Evolutionary conservation across 345 rosid genomes (phyloP).

Genomic region (Luvunga scandens): DNA sequence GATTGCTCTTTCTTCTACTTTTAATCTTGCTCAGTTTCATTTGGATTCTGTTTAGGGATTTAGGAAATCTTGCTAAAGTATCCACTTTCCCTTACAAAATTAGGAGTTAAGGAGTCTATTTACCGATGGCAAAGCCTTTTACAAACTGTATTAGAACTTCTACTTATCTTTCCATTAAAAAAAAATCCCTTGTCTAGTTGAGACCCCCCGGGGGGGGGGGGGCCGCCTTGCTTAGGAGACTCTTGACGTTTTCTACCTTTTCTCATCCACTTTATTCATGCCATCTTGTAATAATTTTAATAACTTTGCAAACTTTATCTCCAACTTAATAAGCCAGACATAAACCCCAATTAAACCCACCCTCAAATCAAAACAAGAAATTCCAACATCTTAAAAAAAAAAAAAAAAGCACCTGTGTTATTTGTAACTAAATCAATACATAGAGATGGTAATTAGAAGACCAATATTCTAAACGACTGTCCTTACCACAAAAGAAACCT

Average conservation of each 20-base stretch:
- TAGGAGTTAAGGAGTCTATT: neutral
- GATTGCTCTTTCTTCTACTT: neutral
- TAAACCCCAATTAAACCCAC: neutral
- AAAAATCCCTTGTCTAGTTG: neutral
- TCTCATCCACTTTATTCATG: neutral
- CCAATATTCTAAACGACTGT: neutral
- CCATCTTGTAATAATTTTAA: neutral
- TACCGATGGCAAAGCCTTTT: neutral
- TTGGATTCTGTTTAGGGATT: neutral
- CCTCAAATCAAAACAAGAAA: neutral
- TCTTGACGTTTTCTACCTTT: neutral
- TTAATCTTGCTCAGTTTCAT: neutral
- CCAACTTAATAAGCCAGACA: neutral
- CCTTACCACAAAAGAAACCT: conserved; percentile 90
- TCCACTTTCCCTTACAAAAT: neutral
- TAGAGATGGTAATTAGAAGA: conserved; percentile 2
- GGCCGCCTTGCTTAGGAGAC: neutral
- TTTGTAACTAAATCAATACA: neutral
- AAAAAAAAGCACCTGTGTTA: neutral
- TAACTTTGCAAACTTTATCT: neutral
- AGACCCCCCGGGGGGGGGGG: neutral
- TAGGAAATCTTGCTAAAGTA: neutral
- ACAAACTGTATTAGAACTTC: neutral
- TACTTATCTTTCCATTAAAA: neutral
- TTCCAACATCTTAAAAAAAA: neutral